These are phyloP conservation scores for Schrenkiella parvula DNA, from an alignment of 345 rosid genomes.

Conservation along the genomic window DNA sequence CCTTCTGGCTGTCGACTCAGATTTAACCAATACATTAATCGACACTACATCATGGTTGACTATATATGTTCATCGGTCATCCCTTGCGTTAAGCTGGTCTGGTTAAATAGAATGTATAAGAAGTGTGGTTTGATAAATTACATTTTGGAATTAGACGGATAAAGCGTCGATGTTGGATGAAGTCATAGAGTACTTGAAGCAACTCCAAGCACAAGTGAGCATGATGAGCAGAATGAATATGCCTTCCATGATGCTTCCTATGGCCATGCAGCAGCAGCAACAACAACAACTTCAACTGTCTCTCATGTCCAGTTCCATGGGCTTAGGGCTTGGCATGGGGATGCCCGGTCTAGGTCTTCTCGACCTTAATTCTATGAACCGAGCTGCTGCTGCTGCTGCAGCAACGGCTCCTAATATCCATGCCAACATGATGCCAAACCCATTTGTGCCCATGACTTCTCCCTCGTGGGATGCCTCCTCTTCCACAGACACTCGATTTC, in stretches of 20 bases:
- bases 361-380: conserved; percentile 41
- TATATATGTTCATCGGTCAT: not conserved
- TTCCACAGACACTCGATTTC: conserved; percentile 36
- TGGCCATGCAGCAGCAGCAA: conserved; percentile 59
- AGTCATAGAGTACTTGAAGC: conserved; percentile 91
- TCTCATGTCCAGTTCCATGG: conserved; percentile 64
- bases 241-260: conserved; percentile 71
- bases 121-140: not conserved
- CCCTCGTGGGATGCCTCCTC: conserved; percentile 59
- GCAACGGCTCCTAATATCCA: conserved; percentile 30
- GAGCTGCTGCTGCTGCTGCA: conserved; percentile 26
- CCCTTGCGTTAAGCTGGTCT: not conserved
- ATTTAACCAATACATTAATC: not conserved
- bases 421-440: conserved; percentile 42
- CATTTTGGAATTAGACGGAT: conserved; percentile 54
- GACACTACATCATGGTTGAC: conserved; percentile 1
- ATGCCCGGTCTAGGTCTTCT: conserved; percentile 35
- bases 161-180: conserved; percentile 98
- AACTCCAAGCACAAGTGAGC: conserved; percentile 79
- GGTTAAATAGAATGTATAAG: not conserved
- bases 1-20: conserved; percentile 19
- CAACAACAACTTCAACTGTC: conserved; percentile 69
- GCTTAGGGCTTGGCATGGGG: conserved; percentile 69
- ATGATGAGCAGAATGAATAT: conserved; percentile 78
- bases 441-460: conserved; percentile 54